Evolutionary conservation across 108 stramenopile genomes (phyloP).

Genomic region (Nitzschia palea): DNA sequence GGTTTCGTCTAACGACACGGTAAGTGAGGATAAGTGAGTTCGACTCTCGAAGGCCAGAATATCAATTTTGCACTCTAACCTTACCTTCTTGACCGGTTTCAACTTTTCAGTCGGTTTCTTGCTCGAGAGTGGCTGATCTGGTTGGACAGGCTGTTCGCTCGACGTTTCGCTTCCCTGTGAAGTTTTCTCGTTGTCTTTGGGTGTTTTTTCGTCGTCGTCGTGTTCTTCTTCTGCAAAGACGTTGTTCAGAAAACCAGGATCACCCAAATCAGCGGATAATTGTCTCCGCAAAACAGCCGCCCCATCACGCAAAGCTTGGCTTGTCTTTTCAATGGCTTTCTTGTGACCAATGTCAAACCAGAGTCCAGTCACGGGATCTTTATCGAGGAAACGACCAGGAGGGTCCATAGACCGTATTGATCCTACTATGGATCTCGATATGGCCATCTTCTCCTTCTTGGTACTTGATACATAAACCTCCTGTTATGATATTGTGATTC

Average conservation of each 20-base stretch:
- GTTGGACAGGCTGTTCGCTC: background rate
- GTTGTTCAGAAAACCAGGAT: conserved; percentile 58
- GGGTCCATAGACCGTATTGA: conserved; percentile 65
- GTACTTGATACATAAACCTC: conserved; percentile 79
- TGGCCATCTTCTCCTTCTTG: conserved; percentile 77
- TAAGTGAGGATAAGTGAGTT: background rate
- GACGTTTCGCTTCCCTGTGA: conserved; percentile 10
- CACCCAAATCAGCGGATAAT: conserved; percentile 61
- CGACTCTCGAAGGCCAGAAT: background rate
- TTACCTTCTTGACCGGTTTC: conserved; percentile 5
- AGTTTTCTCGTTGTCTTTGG: background rate
- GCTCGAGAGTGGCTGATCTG: background rate
- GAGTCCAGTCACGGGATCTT: conserved; percentile 47
- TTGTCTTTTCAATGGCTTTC: conserved; percentile 77
- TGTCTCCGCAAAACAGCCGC: conserved; percentile 68
- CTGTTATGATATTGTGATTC: conserved; percentile 29
- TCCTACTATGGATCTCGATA: conserved; percentile 79
- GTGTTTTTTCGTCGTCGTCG: background rate
- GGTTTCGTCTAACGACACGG: conserved; percentile 8
- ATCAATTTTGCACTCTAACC: background rate
- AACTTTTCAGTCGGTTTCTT: conserved; percentile 15
- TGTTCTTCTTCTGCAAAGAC: conserved; percentile 48
- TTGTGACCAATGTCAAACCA: conserved; percentile 72
- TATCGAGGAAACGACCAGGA: conserved; percentile 74
- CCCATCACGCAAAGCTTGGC: conserved; percentile 79